Evolutionary conservation across 495 filamentous ascomycete genomes (phyloP).

Genomic region (Trichoderma reesei): DNA sequence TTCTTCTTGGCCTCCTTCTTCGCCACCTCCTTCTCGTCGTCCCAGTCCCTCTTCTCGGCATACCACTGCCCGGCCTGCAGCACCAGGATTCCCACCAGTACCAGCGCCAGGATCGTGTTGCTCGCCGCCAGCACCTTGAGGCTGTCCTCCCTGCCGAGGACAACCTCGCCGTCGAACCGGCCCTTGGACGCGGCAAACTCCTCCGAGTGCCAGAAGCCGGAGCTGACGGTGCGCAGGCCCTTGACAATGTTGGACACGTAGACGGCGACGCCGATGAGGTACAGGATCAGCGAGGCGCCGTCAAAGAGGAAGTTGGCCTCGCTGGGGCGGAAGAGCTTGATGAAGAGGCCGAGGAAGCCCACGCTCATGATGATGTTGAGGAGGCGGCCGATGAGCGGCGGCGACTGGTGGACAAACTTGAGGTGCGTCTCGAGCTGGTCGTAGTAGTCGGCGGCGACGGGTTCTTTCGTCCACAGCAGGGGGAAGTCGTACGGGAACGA

Average conservation of each 20-base stretch:
- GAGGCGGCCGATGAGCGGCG: slow-evolving; percentile 82
- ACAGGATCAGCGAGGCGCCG: slow-evolving; percentile 81
- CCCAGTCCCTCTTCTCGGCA: slow-evolving; percentile 81
- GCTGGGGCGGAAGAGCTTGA: slow-evolving; percentile 82
- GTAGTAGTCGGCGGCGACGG: slow-evolving; percentile 55
- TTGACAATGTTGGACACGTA: slow-evolving; percentile 94
- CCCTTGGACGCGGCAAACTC: slow-evolving; percentile 41
- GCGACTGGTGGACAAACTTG: slow-evolving; percentile 72
- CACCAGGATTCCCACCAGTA: slow-evolving; percentile 81
- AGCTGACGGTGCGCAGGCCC: slow-evolving; percentile 69
- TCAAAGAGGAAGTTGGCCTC: slow-evolving; percentile 96
- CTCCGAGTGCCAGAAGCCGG: slow-evolving; percentile 41
- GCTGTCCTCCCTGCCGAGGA: slow-evolving; percentile 68
- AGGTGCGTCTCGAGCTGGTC: slow-evolving; percentile 80
- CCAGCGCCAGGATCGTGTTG: slow-evolving; percentile 88
- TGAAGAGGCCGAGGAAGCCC: slow-evolving; percentile 81
- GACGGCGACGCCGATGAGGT: slow-evolving; percentile 82
- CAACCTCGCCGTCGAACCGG: slow-evolving; percentile 30
- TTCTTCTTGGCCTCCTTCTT: slow-evolving; percentile 23
- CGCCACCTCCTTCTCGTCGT: slow-evolving; percentile 51
- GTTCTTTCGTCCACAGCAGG: slow-evolving; percentile 74
- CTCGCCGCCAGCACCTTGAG: slow-evolving; percentile 87
- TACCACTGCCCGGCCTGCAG: slow-evolving; percentile 99
- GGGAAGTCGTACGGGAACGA: slow-evolving; percentile 97
- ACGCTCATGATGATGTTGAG: slow-evolving; percentile 85